Evolutionary conservation across 352 stramenopile genomes (phyloP).

Genomic region (Pythium dissimile): DNA sequence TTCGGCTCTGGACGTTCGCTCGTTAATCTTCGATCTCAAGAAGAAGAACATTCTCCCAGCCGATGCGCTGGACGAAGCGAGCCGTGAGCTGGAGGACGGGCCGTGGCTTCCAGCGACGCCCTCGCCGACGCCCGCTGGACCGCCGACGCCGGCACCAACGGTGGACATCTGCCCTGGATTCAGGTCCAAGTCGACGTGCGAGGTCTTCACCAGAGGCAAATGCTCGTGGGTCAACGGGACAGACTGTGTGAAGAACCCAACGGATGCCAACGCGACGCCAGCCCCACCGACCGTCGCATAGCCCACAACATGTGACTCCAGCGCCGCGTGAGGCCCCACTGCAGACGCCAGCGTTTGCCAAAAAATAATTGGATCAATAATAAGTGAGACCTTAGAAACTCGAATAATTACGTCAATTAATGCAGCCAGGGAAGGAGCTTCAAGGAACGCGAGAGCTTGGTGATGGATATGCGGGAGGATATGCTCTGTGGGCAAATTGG

Average conservation of each 20-base stretch:
- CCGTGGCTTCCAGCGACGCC: conserved; percentile 24
- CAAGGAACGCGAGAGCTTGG: no score
- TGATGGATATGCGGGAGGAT: no score
- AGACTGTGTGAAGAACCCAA: conserved; percentile 16
- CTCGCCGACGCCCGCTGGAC: conserved; percentile 6
- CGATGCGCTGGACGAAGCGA: conserved; percentile 25
- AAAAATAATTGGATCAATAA: no score
- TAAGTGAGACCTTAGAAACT: no score
- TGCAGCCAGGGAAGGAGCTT: no score
- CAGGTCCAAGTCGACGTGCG: conserved; percentile 24
- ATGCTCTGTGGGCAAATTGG: no score
- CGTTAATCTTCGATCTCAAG: conserved; percentile 30
- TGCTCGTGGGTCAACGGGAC: conserved; percentile 12
- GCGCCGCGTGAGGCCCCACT: no score
- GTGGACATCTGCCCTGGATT: conserved; percentile 29
- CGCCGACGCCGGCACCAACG: conserved; percentile 25
- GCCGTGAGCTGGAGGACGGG: conserved; percentile 14
- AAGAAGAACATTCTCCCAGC: conserved; percentile 23
- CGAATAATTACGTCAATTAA: no score
- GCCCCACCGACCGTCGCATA: background rate
- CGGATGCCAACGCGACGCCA: background rate
- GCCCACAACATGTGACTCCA: no score
- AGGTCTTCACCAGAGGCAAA: conserved; percentile 23
- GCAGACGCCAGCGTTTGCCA: no score
- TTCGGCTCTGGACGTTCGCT: conserved; percentile 28